Evolutionary conservation across 2,329 filamentous ascomycete species (phyloP), one percentile per base, ranked within the genome.

Genomic region (Talaromyces funiculosus): DNA sequence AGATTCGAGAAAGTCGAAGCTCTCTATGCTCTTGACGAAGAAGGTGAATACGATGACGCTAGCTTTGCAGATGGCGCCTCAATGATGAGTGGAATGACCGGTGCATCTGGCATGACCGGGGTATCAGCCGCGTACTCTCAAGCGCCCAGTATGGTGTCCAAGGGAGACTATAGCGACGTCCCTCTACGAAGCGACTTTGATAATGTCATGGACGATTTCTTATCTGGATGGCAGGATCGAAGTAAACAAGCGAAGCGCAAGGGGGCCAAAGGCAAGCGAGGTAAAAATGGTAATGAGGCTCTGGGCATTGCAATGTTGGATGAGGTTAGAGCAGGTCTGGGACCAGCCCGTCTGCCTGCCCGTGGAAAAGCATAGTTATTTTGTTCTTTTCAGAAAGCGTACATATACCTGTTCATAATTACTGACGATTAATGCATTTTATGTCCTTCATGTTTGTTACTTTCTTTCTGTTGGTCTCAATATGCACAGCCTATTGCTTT

Each of bases 1-100:
- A 85, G 94, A 26, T 99, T 97, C 72, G 94, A 99, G 73, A 90
- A 85, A 74, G 85, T 97, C 20, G 91, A 97, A 74, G 89, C 93
- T 73, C 82, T 88, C 63, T 96, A 91, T 68, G 80, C 84, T n/a
- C 76, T 84, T 45, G 83, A 86, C 60, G 82, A 83, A 63, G 81
- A 82, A 65, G 79, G 79, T 22, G 79, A 79, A 53, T 79, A 82
- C 58, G 81, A 82, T 61, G 74, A 79, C 64, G 71, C 78, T 64
- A 81, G 82, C 75, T 61, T 57, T 57, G 54, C 37, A 5, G 59
- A 61, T 43, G 60, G 60, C 18, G 60, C 60, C 14, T 83, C 81
- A 55, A 78, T 78, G 64, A 71, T 72, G 42, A 78, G 77, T 51
- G 73, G 77, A 38, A 75, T 72, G 75, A 78, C 61, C 62, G 73